Evolutionary conservation across 2,329 filamentous ascomycete genomes (phyloP).

Genomic region (Orbilia javanica): DNA sequence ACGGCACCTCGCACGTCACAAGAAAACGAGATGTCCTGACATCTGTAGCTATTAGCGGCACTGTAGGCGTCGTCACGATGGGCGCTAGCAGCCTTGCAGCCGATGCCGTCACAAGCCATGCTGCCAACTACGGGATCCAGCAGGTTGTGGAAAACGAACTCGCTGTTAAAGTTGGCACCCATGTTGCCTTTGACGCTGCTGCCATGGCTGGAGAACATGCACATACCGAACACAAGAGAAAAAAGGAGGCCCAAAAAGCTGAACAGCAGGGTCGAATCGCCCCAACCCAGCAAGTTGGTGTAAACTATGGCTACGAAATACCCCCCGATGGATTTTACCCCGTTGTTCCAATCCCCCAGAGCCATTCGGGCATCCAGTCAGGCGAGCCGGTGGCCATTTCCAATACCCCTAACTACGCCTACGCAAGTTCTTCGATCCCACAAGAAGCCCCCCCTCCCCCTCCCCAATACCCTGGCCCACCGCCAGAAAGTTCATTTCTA

Average conservation of each 20-base stretch:
- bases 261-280: slow-evolving; percentile 61
- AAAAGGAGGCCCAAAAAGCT: slow-evolving; percentile 64
- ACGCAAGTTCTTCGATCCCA: neutral
- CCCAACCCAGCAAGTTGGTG: neutral
- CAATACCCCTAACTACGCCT: neutral
- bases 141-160: slow-evolving; percentile 63
- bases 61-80: slow-evolving; percentile 64
- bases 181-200: slow-evolving; percentile 65
- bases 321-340: slow-evolving; percentile 51
- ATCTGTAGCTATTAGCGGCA: slow-evolving; percentile 65
- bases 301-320: neutral
- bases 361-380: slow-evolving; percentile 10
- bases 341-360: slow-evolving; percentile 32
- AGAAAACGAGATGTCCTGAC: slow-evolving; percentile 66
- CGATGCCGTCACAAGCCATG: slow-evolving; percentile 64
- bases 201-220: slow-evolving; percentile 65
- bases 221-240: slow-evolving; percentile 64
- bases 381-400: neutral
- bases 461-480: slow-evolving; percentile 38
- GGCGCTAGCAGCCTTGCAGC: slow-evolving; percentile 65
- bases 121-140: slow-evolving; percentile 64
- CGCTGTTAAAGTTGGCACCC: slow-evolving; percentile 64
- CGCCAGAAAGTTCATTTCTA: neutral
- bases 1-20: slow-evolving; percentile 64
- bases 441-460: slow-evolving; percentile 1